Conservation (phyloP, 2,329 filamentous ascomycete species). For the Sporothrix inflata region DNA sequence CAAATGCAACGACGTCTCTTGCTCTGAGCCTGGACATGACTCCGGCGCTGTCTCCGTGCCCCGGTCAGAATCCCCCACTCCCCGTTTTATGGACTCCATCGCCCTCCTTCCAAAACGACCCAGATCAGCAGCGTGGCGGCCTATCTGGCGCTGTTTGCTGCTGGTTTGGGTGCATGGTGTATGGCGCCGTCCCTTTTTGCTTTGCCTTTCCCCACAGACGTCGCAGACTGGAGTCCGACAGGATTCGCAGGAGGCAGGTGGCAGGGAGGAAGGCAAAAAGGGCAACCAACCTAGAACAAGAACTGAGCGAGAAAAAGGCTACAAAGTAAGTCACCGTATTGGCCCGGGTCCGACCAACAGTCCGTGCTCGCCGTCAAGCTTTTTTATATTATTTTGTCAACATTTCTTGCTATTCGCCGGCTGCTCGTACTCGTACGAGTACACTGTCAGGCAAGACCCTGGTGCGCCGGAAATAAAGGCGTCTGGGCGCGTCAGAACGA, state of each 20-base stretch:
- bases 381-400: no score
- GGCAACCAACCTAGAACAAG: not conserved
- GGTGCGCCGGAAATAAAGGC: not conserved
- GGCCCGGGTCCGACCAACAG: not conserved
- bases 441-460: not conserved
- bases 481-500: conserved; percentile 6
- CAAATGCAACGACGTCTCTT: not conserved
- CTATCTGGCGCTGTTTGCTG: not conserved
- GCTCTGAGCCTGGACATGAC: not conserved
- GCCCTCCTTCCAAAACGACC: not conserved
- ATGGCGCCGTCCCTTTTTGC: not conserved
- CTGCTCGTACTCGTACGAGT: no score
- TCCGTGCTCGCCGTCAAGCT: not conserved
- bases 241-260: not conserved
- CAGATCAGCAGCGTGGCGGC: conserved; percentile 7
- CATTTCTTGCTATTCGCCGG: not conserved
- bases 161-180: not conserved
- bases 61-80: not conserved
- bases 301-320: not conserved
- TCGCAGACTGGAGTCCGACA: conserved; percentile 16
- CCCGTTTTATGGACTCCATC: not conserved
- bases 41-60: not conserved
- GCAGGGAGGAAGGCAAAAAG: not conserved
- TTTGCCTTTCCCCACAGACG: conserved; percentile 1
- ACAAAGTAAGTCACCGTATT: not conserved